phyloP scores from a whole-genome alignment of 73 alveolate species.

The Paramecium caudatum region DNA sequence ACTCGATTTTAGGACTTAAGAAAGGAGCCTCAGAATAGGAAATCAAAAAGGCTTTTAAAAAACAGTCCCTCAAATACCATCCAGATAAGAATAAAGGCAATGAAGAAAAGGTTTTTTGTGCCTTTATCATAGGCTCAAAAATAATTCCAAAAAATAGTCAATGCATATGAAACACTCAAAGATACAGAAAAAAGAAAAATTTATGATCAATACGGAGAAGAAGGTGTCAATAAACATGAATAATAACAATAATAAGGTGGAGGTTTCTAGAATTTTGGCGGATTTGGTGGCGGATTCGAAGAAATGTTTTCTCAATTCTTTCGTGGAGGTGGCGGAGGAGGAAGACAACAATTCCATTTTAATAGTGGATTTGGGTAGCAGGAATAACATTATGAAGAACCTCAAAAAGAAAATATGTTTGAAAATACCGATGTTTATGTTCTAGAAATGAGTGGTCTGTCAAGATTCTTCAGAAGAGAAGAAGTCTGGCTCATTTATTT shows the following conservation, averaged over 20 bases:
- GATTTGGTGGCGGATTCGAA: constrained; percentile 88
- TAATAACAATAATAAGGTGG: constrained; percentile 63
- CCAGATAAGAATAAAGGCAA: constrained; percentile 91
- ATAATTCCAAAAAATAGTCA: constrained; percentile 91
- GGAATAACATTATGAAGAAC: constrained; percentile 77
- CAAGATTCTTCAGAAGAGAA: constrained; percentile 92
- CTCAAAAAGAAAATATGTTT: constrained; percentile 86
- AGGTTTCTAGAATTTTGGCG: constrained; percentile 47
- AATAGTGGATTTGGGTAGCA: constrained; percentile 79
- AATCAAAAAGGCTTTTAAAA: constrained; percentile 83
- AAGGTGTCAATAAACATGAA: constrained; percentile 78
- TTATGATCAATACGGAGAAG: constrained; percentile 94
- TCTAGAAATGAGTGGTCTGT: constrained; percentile 89
- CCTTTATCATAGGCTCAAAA: constrained; percentile 79
- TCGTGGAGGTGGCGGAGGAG: constrained; percentile 89
- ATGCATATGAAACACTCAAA: constrained; percentile 93
- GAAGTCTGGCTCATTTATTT: constrained; percentile 96
- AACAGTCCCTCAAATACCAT: constrained; percentile 86
- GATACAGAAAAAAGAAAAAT: constrained; percentile 90
- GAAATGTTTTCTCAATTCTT: constrained; percentile 96
- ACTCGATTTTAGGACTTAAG: constrained; percentile 79
- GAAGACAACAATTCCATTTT: constrained; percentile 62
- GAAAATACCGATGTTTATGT: constrained; percentile 92
- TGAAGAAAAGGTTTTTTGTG: constrained; percentile 74
- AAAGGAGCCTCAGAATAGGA: constrained; percentile 81